phyloP scores from a whole-genome alignment of 139 green algal genomes.

The Coelastrella sp. region DNA sequence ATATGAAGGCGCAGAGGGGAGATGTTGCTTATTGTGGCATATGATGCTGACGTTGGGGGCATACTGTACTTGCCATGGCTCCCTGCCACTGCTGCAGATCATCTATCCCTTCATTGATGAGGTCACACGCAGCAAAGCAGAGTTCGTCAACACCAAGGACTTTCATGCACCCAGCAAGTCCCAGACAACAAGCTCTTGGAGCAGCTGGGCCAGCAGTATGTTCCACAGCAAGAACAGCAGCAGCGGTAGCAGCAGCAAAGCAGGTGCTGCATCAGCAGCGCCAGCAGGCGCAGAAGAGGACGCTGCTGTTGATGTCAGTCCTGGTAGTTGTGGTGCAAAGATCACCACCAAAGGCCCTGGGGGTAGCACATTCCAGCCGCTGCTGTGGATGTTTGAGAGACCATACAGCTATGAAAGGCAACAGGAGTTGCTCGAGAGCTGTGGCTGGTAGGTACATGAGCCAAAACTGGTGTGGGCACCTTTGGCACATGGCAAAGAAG shows the following conservation, averaged over 20 bases:
- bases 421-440: neutral
- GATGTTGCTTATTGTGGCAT: too few relatives aligned
- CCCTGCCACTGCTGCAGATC: neutral
- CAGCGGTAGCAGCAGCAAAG: neutral
- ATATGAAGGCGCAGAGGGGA: too few relatives aligned
- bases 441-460: neutral
- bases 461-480: neutral
- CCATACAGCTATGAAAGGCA: slow-evolving; percentile 10
- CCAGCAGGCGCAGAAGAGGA: neutral
- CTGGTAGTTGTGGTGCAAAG: neutral
- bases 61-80: neutral
- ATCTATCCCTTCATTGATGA: slow-evolving; percentile 39
- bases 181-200: neutral
- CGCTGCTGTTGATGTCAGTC: neutral
- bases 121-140: slow-evolving; percentile 28
- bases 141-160: slow-evolving; percentile 42
- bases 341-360: neutral
- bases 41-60: neutral
- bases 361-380: neutral
- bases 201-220: slow-evolving; percentile 21
- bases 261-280: slow-evolving; percentile 13
- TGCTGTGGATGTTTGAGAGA: neutral
- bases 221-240: slow-evolving; percentile 26
- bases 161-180: neutral
- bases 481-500: neutral